Conservation (phyloP, 805 yeast species). For the Saccharomyces mikatae region DNA sequence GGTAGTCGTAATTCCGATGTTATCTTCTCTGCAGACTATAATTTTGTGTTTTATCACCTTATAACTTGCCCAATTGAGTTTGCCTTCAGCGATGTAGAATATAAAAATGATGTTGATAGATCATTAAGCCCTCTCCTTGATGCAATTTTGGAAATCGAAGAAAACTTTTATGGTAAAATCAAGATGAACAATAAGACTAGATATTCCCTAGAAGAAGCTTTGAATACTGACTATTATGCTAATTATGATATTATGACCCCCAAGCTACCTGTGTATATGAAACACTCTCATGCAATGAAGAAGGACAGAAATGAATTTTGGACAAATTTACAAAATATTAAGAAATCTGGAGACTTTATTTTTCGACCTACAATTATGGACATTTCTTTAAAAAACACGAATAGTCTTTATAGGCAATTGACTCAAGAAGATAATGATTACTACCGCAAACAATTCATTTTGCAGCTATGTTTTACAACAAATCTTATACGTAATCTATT, state of each 20-base stretch:
- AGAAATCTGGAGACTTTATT: conserved; percentile 1
- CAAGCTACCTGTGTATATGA: conserved; percentile 12
- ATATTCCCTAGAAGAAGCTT: conserved; percentile 7
- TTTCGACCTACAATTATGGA: conserved; percentile 20
- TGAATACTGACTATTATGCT: conserved; percentile 14
- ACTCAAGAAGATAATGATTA: conserved; percentile 16
- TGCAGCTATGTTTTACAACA: conserved; percentile 18
- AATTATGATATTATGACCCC: conserved; percentile 8
- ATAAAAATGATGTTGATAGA: conserved; percentile 14
- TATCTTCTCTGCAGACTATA: conserved; percentile 16
- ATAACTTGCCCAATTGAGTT: conserved; percentile 18
- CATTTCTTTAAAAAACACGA: conserved; percentile 14
- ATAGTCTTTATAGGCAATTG: conserved; percentile 17
- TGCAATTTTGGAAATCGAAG: conserved; percentile 18
- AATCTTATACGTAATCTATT: conserved; percentile 12
- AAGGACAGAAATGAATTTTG: conserved; percentile 11
- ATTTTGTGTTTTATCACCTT: conserved; percentile 14
- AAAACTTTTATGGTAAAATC: conserved; percentile 14
- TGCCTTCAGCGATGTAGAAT: conserved; percentile 9
- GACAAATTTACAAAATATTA: conserved; percentile 4
- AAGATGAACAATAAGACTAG: conserved; percentile 8
- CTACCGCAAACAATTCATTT: conserved; percentile 24
- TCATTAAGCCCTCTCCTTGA: conserved; percentile 13
- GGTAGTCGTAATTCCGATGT: conserved; percentile 6
- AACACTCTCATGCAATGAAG: conserved; percentile 7